A percentile compares a stretch with the other conserved stretches of the same genome.
phyloP scores from a whole-genome alignment of 495 filamentous ascomycete genomes.

The Patellaria atrata region DNA sequence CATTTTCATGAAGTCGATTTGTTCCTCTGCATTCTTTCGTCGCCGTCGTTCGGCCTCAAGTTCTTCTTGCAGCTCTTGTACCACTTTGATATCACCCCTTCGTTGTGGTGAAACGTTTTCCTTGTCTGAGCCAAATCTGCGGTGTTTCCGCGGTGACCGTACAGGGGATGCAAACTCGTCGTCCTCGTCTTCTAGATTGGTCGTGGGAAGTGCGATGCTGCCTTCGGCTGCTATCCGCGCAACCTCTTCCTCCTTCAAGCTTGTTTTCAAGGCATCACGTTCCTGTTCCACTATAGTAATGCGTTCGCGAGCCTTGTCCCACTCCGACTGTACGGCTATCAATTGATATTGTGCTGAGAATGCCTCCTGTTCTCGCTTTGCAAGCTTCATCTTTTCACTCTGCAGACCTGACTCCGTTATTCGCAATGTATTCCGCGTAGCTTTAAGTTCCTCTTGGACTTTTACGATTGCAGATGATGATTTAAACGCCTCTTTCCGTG shows the following conservation, averaged over 20 bases:
- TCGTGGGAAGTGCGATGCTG: conserved; percentile 40
- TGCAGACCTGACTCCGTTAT: conserved; percentile 39
- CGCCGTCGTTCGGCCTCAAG: conserved; percentile 51
- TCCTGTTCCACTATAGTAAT: conserved; percentile 42
- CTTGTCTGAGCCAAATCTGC: conserved; percentile 23
- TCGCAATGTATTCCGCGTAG: conserved; percentile 40
- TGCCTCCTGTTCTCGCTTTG: conserved; percentile 54
- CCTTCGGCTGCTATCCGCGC: conserved; percentile 50
- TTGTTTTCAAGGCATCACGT: conserved; percentile 49
- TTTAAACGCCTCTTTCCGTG: conserved; percentile 76
- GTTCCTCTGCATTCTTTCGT: conserved; percentile 52
- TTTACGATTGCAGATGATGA: conserved; percentile 63
- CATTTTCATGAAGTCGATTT: conserved; percentile 65
- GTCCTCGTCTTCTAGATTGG: conserved; percentile 26
- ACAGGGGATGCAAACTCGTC: conserved; percentile 24
- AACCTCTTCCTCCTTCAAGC: conserved; percentile 43
- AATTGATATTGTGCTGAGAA: conserved; percentile 62
- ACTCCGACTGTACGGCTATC: conserved; percentile 56
- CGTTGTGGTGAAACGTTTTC: conserved; percentile 26
- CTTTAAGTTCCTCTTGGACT: conserved; percentile 68
- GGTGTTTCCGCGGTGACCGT: conserved; percentile 23
- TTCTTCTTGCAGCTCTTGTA: conserved; percentile 45
- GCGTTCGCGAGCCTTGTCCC: conserved; percentile 14
- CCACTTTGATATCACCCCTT: conserved; percentile 33
- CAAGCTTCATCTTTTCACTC: conserved; percentile 30